Conservation (phyloP, 805 yeast genomes). For the Candida silvicultrix region DNA sequence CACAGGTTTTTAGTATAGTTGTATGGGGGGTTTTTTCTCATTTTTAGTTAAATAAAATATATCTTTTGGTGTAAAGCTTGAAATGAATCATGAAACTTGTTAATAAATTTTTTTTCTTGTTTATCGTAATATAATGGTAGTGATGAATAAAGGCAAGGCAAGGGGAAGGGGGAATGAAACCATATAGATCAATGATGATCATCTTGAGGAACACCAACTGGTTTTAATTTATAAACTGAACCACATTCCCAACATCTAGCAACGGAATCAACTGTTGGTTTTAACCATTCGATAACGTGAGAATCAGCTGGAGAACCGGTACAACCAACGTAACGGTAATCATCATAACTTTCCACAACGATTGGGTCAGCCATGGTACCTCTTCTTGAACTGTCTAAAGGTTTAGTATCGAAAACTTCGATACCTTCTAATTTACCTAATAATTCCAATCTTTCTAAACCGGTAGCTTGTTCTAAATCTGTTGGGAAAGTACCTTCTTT, state of each 20-base stretch:
- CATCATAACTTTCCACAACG: slow-evolving; percentile 83
- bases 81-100: too few relatives aligned
- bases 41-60: too few relatives aligned
- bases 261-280: slow-evolving; percentile 73
- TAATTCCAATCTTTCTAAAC: slow-evolving; percentile 93
- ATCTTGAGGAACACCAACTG: slow-evolving; percentile 73
- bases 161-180: neutral
- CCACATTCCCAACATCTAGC: slow-evolving; percentile 99
- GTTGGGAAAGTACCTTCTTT: slow-evolving; percentile 80
- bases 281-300: slow-evolving; percentile 88
- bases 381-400: slow-evolving; percentile 78
- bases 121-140: too few relatives aligned
- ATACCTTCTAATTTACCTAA: slow-evolving; percentile 94
- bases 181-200: slow-evolving; percentile 32
- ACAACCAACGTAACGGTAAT: slow-evolving; percentile 94
- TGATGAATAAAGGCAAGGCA: too few relatives aligned
- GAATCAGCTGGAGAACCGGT: slow-evolving; percentile 93
- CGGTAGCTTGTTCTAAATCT: slow-evolving; percentile 94
- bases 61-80: too few relatives aligned
- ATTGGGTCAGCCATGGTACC: slow-evolving; percentile 92
- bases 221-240: slow-evolving; percentile 83
- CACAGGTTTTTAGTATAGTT: too few relatives aligned
- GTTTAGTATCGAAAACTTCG: slow-evolving; percentile 85
- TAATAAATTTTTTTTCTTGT: too few relatives aligned
- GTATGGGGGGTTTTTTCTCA: too few relatives aligned